A percentile compares a stretch with the other conserved stretches of the same genome.
phyloP scores from a whole-genome alignment of 2,329 filamentous ascomycete genomes.

The Alternaria triticimaculans region DNA sequence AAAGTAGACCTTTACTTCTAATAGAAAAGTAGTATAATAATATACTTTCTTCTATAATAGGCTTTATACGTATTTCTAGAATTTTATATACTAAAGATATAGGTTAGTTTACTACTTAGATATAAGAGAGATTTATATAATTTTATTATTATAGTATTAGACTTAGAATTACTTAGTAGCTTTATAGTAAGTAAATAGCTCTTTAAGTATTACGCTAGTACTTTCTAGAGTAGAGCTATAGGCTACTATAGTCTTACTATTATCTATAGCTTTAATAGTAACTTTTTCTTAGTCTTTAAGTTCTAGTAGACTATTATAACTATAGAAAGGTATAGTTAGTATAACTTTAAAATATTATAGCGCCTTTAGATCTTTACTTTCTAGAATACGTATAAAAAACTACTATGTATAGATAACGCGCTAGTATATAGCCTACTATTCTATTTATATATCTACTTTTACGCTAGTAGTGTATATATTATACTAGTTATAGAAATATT shows the following conservation, averaged over 20 bases:
- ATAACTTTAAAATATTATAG: background rate
- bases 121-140: background rate
- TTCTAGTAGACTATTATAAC: background rate
- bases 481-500: background rate
- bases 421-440: background rate
- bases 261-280: background rate
- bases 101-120: background rate
- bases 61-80: background rate
- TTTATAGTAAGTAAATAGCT: background rate
- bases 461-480: background rate
- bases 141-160: background rate
- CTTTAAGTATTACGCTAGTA: background rate
- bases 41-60: background rate
- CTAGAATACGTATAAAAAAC: background rate
- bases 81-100: background rate
- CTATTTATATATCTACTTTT: too few species aligned
- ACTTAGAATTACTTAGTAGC: background rate
- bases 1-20: background rate
- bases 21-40: background rate
- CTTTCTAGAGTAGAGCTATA: background rate
- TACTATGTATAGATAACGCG: background rate
- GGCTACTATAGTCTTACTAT: background rate
- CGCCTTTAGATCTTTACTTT: background rate
- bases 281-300: background rate
- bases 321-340: background rate